A percentile compares a stretch with the other conserved stretches of the same genome.
Conservation (phyloP, 75 land plant species). For the Cunninghamia lanceolata region DNA sequence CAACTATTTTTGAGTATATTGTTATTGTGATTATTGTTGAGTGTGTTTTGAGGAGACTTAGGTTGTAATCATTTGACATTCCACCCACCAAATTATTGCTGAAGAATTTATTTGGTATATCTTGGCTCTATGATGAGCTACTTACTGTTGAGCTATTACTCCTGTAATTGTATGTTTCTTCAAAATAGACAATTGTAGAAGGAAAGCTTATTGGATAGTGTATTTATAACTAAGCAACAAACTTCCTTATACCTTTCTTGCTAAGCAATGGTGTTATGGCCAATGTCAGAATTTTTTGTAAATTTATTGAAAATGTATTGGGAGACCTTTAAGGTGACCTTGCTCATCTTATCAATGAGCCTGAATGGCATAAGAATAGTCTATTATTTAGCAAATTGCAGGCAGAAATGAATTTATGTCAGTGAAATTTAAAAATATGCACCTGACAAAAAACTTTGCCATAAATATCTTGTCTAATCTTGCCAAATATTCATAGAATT, state of each 20-base stretch:
- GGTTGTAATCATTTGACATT: neutral
- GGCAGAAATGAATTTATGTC: neutral
- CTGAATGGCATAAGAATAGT: neutral
- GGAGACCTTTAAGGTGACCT: neutral
- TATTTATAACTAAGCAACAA: neutral
- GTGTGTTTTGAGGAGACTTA: neutral
- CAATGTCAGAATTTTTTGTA: neutral
- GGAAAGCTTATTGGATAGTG: neutral
- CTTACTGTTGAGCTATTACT: neutral
- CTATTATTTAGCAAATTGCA: neutral
- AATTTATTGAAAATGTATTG: neutral
- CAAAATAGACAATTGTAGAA: neutral
- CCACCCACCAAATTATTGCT: neutral
- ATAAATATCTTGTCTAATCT: neutral
- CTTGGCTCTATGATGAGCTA: neutral
- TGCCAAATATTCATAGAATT: neutral
- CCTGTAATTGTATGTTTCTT: neutral
- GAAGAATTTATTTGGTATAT: neutral
- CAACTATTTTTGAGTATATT: neutral
- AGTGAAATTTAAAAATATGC: neutral
- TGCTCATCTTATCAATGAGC: neutral
- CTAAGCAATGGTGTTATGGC: neutral
- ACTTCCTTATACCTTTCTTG: neutral
- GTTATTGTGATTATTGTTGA: neutral
- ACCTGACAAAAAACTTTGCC: neutral